Percentiles rank a stretch among this genome's conserved stretches.
phyloP scores from a whole-genome alignment of 306 rosid genomes.

The Prunus fruticosa region DNA sequence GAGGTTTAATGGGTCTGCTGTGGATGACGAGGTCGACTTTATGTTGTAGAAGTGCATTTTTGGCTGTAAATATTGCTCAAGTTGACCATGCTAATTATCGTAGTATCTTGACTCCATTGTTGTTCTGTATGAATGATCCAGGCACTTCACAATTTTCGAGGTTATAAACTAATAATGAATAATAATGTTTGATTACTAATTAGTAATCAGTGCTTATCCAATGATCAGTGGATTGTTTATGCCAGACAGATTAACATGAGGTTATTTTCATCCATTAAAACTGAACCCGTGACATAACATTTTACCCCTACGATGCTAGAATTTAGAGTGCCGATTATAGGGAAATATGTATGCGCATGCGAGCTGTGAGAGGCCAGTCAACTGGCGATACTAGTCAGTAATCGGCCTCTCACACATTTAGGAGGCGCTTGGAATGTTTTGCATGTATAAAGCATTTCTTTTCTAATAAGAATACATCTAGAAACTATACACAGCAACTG shows the following conservation, averaged over 20 bases:
- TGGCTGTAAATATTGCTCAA: conserved; percentile 6
- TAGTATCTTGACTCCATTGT: background rate
- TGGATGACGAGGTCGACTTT: conserved; percentile 23
- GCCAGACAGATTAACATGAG: background rate
- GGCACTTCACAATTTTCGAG: background rate
- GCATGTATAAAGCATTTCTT: no score
- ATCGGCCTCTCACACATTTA: no score
- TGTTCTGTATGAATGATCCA: background rate
- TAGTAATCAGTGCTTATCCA: background rate
- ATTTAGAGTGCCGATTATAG: no score
- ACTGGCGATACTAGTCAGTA: no score
- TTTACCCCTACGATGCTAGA: no score
- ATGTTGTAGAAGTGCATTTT: conserved; percentile 7
- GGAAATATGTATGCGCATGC: no score
- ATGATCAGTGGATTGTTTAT: background rate
- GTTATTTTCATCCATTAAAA: background rate
- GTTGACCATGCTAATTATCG: background rate
- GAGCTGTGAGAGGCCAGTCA: no score
- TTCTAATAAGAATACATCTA: no score
- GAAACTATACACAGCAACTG: no score
- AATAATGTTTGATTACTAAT: background rate
- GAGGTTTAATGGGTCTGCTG: conserved; percentile 24
- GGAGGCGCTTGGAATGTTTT: no score
- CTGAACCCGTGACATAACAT: no score
- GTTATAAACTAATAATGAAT: background rate